Conservation (phyloP, 176 grass and related monocot genomes). For the Musa itinerans region DNA sequence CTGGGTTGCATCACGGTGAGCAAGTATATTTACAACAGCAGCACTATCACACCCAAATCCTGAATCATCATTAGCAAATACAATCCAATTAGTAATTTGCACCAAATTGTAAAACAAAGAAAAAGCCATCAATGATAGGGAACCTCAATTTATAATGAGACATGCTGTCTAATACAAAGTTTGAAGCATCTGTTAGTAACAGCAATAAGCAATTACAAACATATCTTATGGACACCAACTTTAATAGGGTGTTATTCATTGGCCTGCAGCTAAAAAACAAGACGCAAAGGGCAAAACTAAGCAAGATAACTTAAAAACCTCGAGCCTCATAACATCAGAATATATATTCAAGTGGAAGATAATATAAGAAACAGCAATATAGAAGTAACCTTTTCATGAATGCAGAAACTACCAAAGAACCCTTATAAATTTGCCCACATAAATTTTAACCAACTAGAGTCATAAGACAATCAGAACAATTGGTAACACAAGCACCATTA, state of each 20-base stretch:
- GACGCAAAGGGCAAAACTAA: not conserved
- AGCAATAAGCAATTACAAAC: not conserved
- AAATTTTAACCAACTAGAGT: not conserved
- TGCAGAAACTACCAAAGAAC: not conserved
- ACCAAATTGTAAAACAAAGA: not conserved
- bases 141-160: not conserved
- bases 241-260: not conserved
- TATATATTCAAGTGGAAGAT: not conserved
- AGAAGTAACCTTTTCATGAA: not conserved
- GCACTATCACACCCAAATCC: slow-evolving; percentile 86
- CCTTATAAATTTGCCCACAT: not conserved
- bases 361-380: not conserved
- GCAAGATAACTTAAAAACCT: not conserved
- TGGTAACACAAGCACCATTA: not conserved
- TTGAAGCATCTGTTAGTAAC: not conserved
- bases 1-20: slow-evolving; percentile 80
- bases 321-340: not conserved
- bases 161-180: not conserved
- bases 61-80: slow-evolving; percentile 20
- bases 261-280: not conserved
- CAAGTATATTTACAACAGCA: slow-evolving; percentile 70
- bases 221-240: not conserved
- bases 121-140: not conserved
- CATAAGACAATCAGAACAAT: not conserved
- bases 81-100: not conserved